These are phyloP conservation scores for Stylonectria norvegica DNA, from an alignment of 2,329 filamentous ascomycete species.

Conservation along the genomic window DNA sequence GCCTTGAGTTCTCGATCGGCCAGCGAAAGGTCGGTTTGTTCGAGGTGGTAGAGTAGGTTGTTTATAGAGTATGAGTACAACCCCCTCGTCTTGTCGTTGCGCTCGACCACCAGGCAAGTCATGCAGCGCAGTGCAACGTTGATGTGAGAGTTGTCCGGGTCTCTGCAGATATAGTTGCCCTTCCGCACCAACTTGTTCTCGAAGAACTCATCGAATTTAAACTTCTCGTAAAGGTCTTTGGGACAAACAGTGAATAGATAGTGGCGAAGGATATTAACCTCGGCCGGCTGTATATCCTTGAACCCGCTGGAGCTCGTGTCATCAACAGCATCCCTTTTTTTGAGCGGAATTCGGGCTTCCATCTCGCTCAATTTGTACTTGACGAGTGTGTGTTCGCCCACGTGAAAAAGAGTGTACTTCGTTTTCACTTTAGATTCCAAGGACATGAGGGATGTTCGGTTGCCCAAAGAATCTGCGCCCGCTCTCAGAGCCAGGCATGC, in stretches of 20 bases:
- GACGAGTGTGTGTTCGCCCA: not conserved
- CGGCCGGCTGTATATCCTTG: slow-evolving; percentile 17
- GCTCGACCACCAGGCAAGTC: slow-evolving; percentile 4
- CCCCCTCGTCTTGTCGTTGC: slow-evolving; percentile 1
- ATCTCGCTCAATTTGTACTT: slow-evolving; percentile 6
- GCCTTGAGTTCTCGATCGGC: slow-evolving; percentile 9
- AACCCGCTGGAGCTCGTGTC: slow-evolving; percentile 1
- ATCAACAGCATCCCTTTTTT: not conserved
- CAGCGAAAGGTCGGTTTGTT: slow-evolving; percentile 5
- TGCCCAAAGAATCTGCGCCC: not conserved
- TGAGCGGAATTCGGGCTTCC: slow-evolving; percentile 2
- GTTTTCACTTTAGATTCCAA: slow-evolving; percentile 10
- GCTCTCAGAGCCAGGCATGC: slow-evolving; percentile 9
- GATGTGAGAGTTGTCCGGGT: slow-evolving; percentile 31
- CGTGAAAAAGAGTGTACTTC: slow-evolving; percentile 9
- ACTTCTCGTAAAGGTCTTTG: slow-evolving; percentile 28
- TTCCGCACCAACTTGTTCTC: slow-evolving; percentile 27
- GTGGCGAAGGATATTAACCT: slow-evolving; percentile 32
- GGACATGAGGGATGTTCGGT: slow-evolving; percentile 9
- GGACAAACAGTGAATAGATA: slow-evolving; percentile 34
- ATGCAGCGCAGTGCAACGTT: slow-evolving; percentile 26
- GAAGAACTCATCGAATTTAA: slow-evolving; percentile 35
- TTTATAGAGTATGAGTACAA: not conserved
- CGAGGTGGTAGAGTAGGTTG: slow-evolving; percentile 1
- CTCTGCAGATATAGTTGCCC: slow-evolving; percentile 30